phyloP scores from a whole-genome alignment of 345 rosid genomes.

The Pelargonium nanum region DNA sequence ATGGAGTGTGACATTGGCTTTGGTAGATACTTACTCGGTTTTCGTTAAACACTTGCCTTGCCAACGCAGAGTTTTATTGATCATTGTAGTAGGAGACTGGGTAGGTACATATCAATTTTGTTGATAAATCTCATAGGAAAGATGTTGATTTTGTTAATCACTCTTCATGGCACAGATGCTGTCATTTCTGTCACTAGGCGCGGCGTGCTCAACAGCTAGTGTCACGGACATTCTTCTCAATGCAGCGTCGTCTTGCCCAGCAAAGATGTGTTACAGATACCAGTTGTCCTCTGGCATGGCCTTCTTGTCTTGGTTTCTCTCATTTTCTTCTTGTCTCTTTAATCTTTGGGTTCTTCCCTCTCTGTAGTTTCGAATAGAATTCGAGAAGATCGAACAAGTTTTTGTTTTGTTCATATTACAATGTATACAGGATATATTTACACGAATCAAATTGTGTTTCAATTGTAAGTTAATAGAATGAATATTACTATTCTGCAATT shows the following conservation, averaged over 20 bases:
- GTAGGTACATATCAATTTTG: constrained; percentile 20
- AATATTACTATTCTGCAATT: too few species aligned
- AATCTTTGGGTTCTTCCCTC: constrained; percentile 55
- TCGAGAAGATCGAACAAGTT: too few species aligned
- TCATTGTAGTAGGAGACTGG: constrained; percentile 46
- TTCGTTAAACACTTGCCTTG: constrained; percentile 28
- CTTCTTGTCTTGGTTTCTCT: constrained; percentile 50
- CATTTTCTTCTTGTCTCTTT: constrained; percentile 44
- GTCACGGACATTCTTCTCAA: constrained; percentile 30
- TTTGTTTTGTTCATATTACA: too few species aligned
- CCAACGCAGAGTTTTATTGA: constrained; percentile 31
- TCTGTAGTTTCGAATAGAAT: constrained; percentile 10
- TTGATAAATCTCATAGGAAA: background rate
- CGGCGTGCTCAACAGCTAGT: constrained; percentile 50
- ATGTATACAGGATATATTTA: too few species aligned
- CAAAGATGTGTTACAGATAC: constrained; percentile 34
- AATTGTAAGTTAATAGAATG: too few species aligned
- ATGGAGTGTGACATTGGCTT: constrained; percentile 45
- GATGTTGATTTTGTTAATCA: background rate
- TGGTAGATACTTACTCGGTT: constrained; percentile 48
- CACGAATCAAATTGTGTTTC: too few species aligned
- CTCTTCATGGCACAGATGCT: constrained; percentile 28
- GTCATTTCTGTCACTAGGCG: constrained; percentile 44
- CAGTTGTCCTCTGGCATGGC: constrained; percentile 61
- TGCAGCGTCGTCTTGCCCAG: constrained; percentile 18